Percentiles rank a stretch among this genome's conserved stretches.
Evolutionary conservation across 2,329 filamentous ascomycete species (phyloP).

Genomic region (Thyridium curvatum): DNA sequence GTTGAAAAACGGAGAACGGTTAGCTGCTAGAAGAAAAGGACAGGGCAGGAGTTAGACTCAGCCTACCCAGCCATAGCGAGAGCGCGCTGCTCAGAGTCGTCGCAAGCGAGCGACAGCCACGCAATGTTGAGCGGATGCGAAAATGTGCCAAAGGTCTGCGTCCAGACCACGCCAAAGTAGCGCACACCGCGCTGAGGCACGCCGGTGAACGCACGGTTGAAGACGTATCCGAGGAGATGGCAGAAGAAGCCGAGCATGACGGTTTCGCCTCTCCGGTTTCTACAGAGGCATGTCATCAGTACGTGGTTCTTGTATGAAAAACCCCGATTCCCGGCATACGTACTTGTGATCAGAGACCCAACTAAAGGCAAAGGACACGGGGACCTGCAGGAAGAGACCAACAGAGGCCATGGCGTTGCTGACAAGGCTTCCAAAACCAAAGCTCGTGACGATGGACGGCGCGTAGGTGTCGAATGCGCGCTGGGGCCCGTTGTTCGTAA

Average conservation of each 20-base stretch:
- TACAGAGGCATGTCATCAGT: too few relatives aligned
- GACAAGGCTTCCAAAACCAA: conserved; percentile 41
- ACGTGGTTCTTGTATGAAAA: background rate
- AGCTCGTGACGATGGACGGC: conserved; percentile 44
- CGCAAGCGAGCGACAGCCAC: conserved; percentile 51
- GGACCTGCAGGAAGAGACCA: conserved; percentile 45
- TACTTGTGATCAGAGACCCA: conserved; percentile 46
- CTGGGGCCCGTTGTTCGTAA: conserved; percentile 41
- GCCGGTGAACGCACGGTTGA: conserved; percentile 47
- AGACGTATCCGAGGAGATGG: conserved; percentile 44
- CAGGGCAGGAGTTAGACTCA: background rate
- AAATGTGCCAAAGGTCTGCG: conserved; percentile 47
- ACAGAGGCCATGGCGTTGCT: conserved; percentile 50
- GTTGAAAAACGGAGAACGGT: background rate
- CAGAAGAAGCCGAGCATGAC: conserved; percentile 41
- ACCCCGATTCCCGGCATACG: conserved; percentile 13
- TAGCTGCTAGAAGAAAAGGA: background rate
- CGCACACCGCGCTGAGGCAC: conserved; percentile 30
- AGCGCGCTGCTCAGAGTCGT: conserved; percentile 50
- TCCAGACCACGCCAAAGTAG: conserved; percentile 51
- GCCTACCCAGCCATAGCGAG: conserved; percentile 50
- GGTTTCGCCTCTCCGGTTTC: conserved; percentile 42
- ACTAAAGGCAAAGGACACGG: conserved; percentile 43
- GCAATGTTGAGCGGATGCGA: conserved; percentile 53
- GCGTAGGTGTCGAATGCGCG: conserved; percentile 44